A percentile compares a stretch with the other conserved stretches of the same genome.
phyloP scores from a whole-genome alignment of 176 grass and related monocot genomes.

The Phoenix roebelenii region DNA sequence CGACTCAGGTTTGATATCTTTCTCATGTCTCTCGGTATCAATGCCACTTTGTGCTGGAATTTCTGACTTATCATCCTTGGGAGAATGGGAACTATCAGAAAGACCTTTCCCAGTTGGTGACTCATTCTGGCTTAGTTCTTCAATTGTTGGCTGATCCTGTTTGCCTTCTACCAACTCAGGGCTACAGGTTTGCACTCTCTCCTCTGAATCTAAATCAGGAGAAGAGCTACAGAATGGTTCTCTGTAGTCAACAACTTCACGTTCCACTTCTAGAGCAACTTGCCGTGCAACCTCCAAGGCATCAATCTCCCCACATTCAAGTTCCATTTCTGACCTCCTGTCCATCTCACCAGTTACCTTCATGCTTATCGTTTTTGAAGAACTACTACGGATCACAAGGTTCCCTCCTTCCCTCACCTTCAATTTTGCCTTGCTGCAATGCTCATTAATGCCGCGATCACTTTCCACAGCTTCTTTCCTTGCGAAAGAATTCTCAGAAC shows the following conservation, averaged over 20 bases:
- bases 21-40: constrained; percentile 28
- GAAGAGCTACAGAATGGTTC: constrained; percentile 43
- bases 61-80: constrained; percentile 33
- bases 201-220: constrained; percentile 47
- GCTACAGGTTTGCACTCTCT: constrained; percentile 19
- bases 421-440: constrained; percentile 22
- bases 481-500: constrained; percentile 26
- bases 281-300: constrained; percentile 60
- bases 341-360: constrained; percentile 16
- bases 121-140: constrained; percentile 29
- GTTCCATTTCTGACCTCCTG: constrained; percentile 26
- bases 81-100: constrained; percentile 45
- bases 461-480: neutral
- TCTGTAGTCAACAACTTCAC: constrained; percentile 70
- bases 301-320: constrained; percentile 46
- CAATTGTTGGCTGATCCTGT: constrained; percentile 17
- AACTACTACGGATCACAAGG: constrained; percentile 24
- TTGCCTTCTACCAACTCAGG: constrained; percentile 28
- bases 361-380: constrained; percentile 26
- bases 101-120: constrained; percentile 16
- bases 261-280: constrained; percentile 60
- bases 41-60: constrained; percentile 42
- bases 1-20: neutral
- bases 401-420: constrained; percentile 1
- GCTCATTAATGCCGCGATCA: constrained; percentile 16